Conservation (phyloP, 371 early-diverging fungal species). For the Rhizomucor pusillus region DNA sequence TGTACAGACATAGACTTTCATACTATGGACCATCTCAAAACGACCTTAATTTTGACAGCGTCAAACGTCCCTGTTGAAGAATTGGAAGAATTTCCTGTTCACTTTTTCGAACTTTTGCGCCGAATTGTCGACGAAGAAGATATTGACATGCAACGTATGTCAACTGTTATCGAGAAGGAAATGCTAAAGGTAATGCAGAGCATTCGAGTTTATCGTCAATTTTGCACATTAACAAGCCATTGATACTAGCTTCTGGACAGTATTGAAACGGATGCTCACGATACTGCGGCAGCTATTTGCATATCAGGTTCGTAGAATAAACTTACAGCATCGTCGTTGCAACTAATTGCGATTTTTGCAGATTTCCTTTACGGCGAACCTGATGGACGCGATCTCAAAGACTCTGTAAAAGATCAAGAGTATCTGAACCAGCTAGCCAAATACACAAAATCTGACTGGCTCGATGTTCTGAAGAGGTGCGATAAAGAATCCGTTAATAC, state of each 20-base stretch:
- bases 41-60: conserved; percentile 49
- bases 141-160: conserved; percentile 67
- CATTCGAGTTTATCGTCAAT: too few relatives aligned
- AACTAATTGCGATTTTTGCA: conserved; percentile 5
- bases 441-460: conserved; percentile 53
- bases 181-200: conserved; percentile 41
- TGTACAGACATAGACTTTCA: conserved; percentile 66
- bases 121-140: conserved; percentile 50
- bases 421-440: conserved; percentile 44
- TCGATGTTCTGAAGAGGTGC: conserved; percentile 52
- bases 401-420: conserved; percentile 47
- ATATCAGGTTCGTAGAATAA: conserved; percentile 21
- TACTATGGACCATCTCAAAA: conserved; percentile 54
- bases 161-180: conserved; percentile 58
- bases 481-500: background rate
- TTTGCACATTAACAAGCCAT: background rate
- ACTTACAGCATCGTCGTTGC: background rate
- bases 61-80: conserved; percentile 66
- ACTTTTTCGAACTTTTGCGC: conserved; percentile 47
- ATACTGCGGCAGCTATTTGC: conserved; percentile 39
- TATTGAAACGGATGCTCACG: conserved; percentile 49
- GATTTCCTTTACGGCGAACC: conserved; percentile 62
- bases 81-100: conserved; percentile 47
- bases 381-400: conserved; percentile 52
- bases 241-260: conserved; percentile 28